Evolutionary conservation across 352 stramenopile species (phyloP), one percentile per base, ranked within the genome.

Genomic region (Globisporangium abappressorium): DNA sequence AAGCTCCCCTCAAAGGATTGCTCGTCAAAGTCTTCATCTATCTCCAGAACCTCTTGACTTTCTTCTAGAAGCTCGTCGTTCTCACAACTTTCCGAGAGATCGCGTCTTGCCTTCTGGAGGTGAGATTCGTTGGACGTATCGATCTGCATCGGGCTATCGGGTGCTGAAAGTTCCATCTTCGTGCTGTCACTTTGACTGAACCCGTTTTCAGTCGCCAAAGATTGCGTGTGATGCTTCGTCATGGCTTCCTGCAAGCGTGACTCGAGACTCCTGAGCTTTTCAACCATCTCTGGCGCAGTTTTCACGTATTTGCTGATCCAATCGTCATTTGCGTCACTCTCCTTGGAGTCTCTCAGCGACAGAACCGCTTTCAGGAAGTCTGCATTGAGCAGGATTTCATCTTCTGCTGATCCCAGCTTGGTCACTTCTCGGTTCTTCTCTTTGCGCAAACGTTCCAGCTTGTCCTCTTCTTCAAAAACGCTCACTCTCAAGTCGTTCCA

Each of bases 341-440:
- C 65, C 1, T 28, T 12, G 65, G 69, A 58, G 69, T 64, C 72
- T 30, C 28, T 70, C 64, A 68, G 20, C 71, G 71, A 15, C 34
- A 86, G 51, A 55, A 90, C 60, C 12, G 79, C 75, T 47, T 84
- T 79, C 57, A 92, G 33, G 54, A 89, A 92, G 57, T 90, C 81
- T 20, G 79, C 72, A 57, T 90, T 89, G 43, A 79, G 74, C 65
- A 92, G 51, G 2, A 92, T 70, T 41, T 89, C 71, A 30, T 89
- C 74, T 61, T 92, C 82, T 3, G 74, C 73, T 6, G 68, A 82
- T 49, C 79, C 61, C 9, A 85, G 57, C 72, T 77, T 79, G 15
- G 71, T 60, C 9, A 81, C 58, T 49, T 87, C 78, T 49, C 73
- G 72, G 1, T 65, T 62, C 24, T 73, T 74, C 26, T 85, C 75